phyloP scores from a whole-genome alignment of 2,329 filamentous ascomycete species.

The Volutella citrinella region DNA sequence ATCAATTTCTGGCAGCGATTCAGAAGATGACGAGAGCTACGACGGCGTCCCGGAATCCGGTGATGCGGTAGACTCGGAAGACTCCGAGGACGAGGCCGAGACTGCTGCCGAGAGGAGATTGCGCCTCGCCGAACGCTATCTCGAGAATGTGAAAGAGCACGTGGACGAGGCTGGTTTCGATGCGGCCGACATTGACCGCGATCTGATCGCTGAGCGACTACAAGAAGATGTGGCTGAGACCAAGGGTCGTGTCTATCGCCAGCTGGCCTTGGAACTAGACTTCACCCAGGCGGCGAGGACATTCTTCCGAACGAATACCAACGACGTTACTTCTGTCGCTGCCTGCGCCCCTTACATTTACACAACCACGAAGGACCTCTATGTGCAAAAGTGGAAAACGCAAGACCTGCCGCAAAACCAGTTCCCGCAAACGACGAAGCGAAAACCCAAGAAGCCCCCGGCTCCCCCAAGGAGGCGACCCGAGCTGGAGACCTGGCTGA shows the following conservation, averaged over 20 bases:
- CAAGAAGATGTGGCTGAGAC: constrained; percentile 89
- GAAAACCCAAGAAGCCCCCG: constrained; percentile 55
- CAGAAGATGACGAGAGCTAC: constrained; percentile 59
- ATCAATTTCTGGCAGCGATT: constrained; percentile 83
- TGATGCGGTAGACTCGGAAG: constrained; percentile 40
- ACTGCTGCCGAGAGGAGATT: constrained; percentile 86
- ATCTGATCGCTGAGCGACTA: constrained; percentile 85
- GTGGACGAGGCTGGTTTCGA: constrained; percentile 83
- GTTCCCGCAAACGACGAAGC: constrained; percentile 56
- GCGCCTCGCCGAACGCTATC: constrained; percentile 85
- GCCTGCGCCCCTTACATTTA: constrained; percentile 79
- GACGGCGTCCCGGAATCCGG: constrained; percentile 40
- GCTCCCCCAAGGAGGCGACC: constrained; percentile 61
- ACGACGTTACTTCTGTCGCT: constrained; percentile 76
- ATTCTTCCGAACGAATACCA: constrained; percentile 75
- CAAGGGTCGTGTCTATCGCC: constrained; percentile 85
- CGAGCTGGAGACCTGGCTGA: constrained; percentile 59
- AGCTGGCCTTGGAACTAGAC: constrained; percentile 70
- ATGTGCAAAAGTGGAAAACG: constrained; percentile 85
- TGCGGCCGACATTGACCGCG: constrained; percentile 87
- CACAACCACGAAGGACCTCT: constrained; percentile 82
- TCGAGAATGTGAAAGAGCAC: constrained; percentile 84
- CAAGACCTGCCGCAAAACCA: constrained; percentile 62
- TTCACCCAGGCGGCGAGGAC: constrained; percentile 66
- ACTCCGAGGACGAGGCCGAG: constrained; percentile 75